These are phyloP conservation scores for Moesziomyces antarcticus DNA, from an alignment of 1,284 basidiomycete species.

Conservation along the genomic window DNA sequence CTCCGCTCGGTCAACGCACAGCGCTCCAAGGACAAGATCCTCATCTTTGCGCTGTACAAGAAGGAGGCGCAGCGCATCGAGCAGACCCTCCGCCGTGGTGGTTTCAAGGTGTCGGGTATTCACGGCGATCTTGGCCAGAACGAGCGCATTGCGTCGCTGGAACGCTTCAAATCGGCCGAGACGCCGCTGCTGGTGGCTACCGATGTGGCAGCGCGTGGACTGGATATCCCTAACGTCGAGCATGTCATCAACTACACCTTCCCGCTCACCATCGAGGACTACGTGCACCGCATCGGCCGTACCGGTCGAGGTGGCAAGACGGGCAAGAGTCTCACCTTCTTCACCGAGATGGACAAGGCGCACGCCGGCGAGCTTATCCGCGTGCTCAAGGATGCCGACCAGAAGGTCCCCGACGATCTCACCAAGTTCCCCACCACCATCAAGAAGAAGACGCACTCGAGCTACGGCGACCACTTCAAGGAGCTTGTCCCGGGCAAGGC, in stretches of 20 bases:
- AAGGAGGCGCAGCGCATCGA: conserved; percentile 85
- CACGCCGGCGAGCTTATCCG: conserved; percentile 93
- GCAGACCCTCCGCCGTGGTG: conserved; percentile 79
- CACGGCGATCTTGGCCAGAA: conserved; percentile 93
- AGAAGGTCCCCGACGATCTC: conserved; percentile 77
- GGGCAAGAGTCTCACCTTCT: conserved; percentile 96
- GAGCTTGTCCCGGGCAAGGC: conserved; percentile 76
- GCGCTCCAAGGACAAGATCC: conserved; percentile 76
- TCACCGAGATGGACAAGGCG: conserved; percentile 74
- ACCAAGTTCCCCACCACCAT: conserved; percentile 91
- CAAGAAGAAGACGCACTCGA: conserved; percentile 91
- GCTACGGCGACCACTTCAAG: conserved; percentile 69
- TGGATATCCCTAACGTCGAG: conserved; percentile 96
- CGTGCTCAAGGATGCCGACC: conserved; percentile 88
- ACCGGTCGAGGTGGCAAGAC: conserved; percentile 91
- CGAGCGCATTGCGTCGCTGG: conserved; percentile 85
- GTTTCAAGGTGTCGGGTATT: conserved; percentile 86
- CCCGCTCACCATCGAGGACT: conserved; percentile 79
- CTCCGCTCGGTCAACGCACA: conserved; percentile 66
- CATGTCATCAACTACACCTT: conserved; percentile 83
- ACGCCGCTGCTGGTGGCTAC: conserved; percentile 92
- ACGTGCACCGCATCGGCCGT: conserved; percentile 95
- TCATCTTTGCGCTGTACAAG: conserved; percentile 98
- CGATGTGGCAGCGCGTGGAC: conserved; percentile 93
- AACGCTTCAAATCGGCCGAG: conserved; percentile 86